These are phyloP conservation scores for Macrocybe gigantea DNA, from an alignment of 768 basidiomycete species.

Conservation along the genomic window DNA sequence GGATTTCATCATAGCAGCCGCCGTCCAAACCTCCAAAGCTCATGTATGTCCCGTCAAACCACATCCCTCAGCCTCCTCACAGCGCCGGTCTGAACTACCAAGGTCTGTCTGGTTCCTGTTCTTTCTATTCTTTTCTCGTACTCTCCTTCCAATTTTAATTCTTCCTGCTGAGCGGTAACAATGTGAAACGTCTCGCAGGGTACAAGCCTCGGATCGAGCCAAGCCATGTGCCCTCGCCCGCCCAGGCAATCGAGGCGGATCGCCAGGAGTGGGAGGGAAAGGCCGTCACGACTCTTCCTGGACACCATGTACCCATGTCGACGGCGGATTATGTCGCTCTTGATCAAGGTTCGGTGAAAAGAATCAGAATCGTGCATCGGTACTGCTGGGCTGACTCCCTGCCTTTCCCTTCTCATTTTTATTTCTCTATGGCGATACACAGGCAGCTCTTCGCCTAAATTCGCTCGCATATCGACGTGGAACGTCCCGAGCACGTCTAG, in stretches of 20 bases:
- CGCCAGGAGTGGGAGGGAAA: conserved; percentile 72
- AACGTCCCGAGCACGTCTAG: conserved; percentile 77
- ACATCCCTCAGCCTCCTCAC: conserved; percentile 68
- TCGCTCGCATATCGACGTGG: conserved; percentile 86
- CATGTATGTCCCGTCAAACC: conserved; percentile 42
- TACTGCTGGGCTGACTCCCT: neutral
- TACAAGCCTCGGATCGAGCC: conserved; percentile 81
- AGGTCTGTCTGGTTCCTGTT: conserved; percentile 21
- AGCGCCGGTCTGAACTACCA: conserved; percentile 51
- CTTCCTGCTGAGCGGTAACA: too few species aligned
- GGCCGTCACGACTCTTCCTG: conserved; percentile 53
- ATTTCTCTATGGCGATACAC: conserved; percentile 1
- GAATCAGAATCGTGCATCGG: neutral
- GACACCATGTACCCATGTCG: conserved; percentile 69
- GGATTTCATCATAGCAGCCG: too few species aligned
- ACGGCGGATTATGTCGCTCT: conserved; percentile 85
- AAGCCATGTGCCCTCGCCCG: conserved; percentile 87
- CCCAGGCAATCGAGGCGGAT: conserved; percentile 74
- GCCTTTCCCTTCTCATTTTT: neutral
- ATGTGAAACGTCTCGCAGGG: conserved; percentile 33
- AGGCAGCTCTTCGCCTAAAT: conserved; percentile 90
- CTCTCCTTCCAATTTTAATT: conserved; percentile 1
- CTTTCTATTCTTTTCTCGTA: neutral
- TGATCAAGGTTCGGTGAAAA: conserved; percentile 65
- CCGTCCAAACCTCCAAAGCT: too few species aligned